Evolutionary conservation across 2,329 filamentous ascomycete genomes (phyloP), one percentile per base, ranked within the genome.

Genomic region (Penicillium capsulatum): DNA sequence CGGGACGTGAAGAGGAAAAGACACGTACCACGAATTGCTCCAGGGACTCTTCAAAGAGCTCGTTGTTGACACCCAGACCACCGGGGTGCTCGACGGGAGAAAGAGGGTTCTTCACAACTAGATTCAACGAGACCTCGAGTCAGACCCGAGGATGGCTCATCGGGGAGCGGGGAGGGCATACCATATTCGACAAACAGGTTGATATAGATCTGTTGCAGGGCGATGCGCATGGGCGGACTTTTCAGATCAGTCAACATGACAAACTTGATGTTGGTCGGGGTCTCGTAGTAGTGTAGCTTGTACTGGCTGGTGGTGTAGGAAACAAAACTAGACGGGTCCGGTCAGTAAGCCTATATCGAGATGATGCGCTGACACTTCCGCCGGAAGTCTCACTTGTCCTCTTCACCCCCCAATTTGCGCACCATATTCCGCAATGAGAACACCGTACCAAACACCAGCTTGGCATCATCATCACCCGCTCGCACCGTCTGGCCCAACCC

Each of bases 221-320:
- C 91, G 55, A 94, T 88, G 31, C 90, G 80, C 80, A 98, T 91
- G 67, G 89, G 96, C 52, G 85, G 79, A 42, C 87, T 86, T 52
- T 81, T 84, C 26, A 86, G 86, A 68, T 97, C 92, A 16, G 92
- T 97, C 60, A 97, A 75, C 83, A 98, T 87, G 61, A 96, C 89
- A 61, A 97, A 94, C 61, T 95, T 94, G 67, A 94, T 82, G 64
- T 87, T 94, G 36, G 89, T 92, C 1, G 90, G 89, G 9, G 92
- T 97, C 74, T 98, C 92, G 75, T 96, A 98, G 73, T 94, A 98
- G 71, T 98, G 92, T 56, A 98, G 79, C 71, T 96, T 96, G 76
- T 98, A 98, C 68, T 95, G 85, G 53, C 78, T 86, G 37, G 92
- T 98, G 55, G 88, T 85, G 70, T 86, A 98, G 54, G 84, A 88